Evolutionary conservation across 129 eudicot species (phyloP), one percentile per base, ranked within the genome.

Genomic region (Flaveria trinervia): DNA sequence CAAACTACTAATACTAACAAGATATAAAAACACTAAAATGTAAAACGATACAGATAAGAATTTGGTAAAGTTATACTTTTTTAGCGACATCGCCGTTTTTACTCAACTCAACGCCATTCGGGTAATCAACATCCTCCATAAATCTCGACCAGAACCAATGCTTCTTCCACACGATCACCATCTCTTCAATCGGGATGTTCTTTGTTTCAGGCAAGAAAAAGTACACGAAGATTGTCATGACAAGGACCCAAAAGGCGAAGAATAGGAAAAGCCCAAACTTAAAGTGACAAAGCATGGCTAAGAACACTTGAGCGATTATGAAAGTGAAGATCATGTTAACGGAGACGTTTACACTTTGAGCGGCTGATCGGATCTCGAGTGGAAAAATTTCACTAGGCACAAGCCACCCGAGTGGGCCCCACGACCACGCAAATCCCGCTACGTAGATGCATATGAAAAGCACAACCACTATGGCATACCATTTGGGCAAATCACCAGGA

Each of bases 271-370:
- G 73, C 12, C 97, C 97, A 72, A 93, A 90, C 73, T 93, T 93
- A 36, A 93, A 55, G 78, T 84, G 98, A 72, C 98, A 93, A 16
- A 93, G 92, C 98, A 93, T 65, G 26, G 78, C 80, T 30, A 93
- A 39, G 87, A 93, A 93, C 13, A 85, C 44, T 77, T 93, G 98
- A 5, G 98, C 98, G 3, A 93, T 79, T 16, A 73, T 76, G 64
- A 93, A 93, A 0, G 98, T 93, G 87, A 88, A 93, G 70, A 93
- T 41, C 98, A 93, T 90, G 98, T 90, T 93, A n/a, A 90, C 95
- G 0, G 92, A 93, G 1, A 93, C 98, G 20, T 82, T 93, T 52
- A 93, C 71, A 83, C 98, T 90, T 70, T 93, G 98, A 1, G 97
- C 98, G 0, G 97, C 98, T 1, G 98, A 90, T 15, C 97, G 85